Evolutionary conservation across 257 asterid species (phyloP).

Genomic region (Ilex asprella): DNA sequence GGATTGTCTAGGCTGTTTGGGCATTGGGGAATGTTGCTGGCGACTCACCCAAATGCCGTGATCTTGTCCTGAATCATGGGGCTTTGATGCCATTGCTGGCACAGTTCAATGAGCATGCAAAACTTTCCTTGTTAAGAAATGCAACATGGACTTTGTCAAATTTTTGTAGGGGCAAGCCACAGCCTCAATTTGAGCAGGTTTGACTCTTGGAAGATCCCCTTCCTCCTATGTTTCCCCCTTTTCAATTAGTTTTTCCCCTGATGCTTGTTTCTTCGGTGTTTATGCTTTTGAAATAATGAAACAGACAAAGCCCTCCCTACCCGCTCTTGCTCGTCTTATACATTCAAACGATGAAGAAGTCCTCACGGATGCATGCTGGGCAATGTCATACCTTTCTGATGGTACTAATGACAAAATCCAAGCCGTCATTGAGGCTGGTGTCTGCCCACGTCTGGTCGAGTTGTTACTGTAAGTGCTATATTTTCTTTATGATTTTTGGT

Average conservation of each 20-base stretch:
- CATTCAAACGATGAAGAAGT: conserved; percentile 87
- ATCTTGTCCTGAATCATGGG: conserved; percentile 73
- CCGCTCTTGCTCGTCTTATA: conserved; percentile 63
- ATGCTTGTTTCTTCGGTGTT: background rate
- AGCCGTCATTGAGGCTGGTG: conserved; percentile 88
- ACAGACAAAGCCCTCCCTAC: conserved; percentile 86
- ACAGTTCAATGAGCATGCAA: conserved; percentile 75
- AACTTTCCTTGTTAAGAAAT: conserved; percentile 83
- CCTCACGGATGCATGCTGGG: conserved; percentile 91
- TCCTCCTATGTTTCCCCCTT: no score
- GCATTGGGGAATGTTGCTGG: conserved; percentile 96
- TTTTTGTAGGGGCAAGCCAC: conserved; percentile 97
- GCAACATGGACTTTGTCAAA: conserved; percentile 94
- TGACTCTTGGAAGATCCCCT: conserved; percentile 1
- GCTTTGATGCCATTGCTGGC: conserved; percentile 69
- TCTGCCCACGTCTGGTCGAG: conserved; percentile 73
- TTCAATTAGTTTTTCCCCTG: background rate
- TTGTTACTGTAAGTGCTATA: conserved; percentile 53
- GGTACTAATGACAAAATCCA: conserved; percentile 84
- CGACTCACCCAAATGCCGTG: conserved; percentile 86
- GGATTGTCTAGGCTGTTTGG: conserved; percentile 73
- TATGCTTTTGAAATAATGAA: conserved; percentile 6
- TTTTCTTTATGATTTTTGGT: background rate
- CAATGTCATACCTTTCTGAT: conserved; percentile 87
- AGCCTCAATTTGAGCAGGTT: conserved; percentile 80